Evolutionary conservation across 2,329 filamentous ascomycete genomes (phyloP).

Genomic region (Nectriaceae sp.): DNA sequence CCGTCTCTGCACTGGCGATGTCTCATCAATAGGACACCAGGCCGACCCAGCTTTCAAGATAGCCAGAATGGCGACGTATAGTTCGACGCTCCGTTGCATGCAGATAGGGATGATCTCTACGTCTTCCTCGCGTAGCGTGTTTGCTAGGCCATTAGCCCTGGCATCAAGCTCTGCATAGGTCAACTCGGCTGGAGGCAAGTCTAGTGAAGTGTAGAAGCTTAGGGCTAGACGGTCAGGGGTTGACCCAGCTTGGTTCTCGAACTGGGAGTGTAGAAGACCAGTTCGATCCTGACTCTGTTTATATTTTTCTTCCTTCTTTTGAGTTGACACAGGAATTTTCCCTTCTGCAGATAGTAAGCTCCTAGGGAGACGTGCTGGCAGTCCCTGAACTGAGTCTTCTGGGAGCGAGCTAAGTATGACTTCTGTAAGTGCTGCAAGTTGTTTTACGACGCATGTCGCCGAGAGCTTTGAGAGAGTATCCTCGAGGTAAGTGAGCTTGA

Average conservation of each 20-base stretch:
- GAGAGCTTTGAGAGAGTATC: slow-evolving; percentile 17
- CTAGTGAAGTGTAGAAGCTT: background rate
- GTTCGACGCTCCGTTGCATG: slow-evolving; percentile 39
- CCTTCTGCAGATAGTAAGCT: background rate
- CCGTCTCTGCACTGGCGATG: slow-evolving; percentile 38
- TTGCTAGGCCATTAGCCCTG: background rate
- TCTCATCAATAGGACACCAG: slow-evolving; percentile 42
- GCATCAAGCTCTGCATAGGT: background rate
- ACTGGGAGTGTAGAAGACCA: slow-evolving; percentile 24
- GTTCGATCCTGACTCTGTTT: slow-evolving; percentile 7
- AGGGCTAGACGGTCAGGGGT: slow-evolving; percentile 16
- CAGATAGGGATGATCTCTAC: slow-evolving; percentile 35
- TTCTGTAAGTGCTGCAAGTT: slow-evolving; percentile 18
- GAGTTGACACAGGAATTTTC: background rate
- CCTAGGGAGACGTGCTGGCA: background rate
- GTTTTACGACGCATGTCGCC: slow-evolving; percentile 16
- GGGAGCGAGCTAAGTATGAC: slow-evolving; percentile 10
- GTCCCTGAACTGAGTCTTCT: slow-evolving; percentile 1
- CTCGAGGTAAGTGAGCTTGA: slow-evolving; percentile 10
- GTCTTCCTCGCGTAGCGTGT: background rate
- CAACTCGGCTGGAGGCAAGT: background rate
- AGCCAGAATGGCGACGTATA: slow-evolving; percentile 42
- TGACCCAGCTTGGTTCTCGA: slow-evolving; percentile 21
- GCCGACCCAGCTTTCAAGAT: slow-evolving; percentile 44
- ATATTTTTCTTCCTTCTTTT: background rate